Percentiles rank a stretch among this genome's conserved stretches.
Conservation (phyloP, 345 rosid genomes). For the Pistacia vera region DNA sequence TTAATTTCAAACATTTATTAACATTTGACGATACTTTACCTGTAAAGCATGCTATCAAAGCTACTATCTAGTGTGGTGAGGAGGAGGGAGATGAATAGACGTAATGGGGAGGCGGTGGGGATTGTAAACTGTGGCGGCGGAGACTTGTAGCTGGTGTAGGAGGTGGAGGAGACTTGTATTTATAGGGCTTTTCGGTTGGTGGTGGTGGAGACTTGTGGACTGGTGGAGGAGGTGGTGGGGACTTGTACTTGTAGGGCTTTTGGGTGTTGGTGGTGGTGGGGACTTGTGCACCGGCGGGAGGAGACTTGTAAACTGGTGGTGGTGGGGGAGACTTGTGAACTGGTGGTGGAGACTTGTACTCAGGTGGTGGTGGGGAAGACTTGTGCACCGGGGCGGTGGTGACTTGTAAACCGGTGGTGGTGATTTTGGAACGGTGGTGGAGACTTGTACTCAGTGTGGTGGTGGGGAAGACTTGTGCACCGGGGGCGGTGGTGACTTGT, state of each 20-base stretch:
- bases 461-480: conserved; percentile 17
- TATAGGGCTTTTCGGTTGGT: neutral
- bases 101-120: conserved; percentile 29
- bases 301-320: conserved; percentile 32
- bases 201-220: conserved; percentile 14
- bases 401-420: conserved; percentile 11
- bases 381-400: conserved; percentile 17
- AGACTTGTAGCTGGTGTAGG: conserved; percentile 24
- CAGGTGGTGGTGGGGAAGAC: conserved; percentile 18
- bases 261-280: conserved; percentile 21
- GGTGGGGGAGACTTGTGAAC: conserved; percentile 28
- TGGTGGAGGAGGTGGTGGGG: conserved; percentile 15
- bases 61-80: conserved; percentile 46
- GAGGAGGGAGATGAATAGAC: conserved; percentile 50
- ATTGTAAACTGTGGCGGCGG: conserved; percentile 25
- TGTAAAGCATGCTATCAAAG: neutral
- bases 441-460: conserved; percentile 19
- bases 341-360: conserved; percentile 27
- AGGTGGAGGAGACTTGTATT: conserved; percentile 29
- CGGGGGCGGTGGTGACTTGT: conserved; percentile 20
- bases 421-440: conserved; percentile 16
- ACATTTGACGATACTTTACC: conserved; percentile 22
- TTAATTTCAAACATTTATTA: neutral
- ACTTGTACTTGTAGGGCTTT: conserved; percentile 10
- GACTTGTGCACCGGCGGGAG: too few species aligned